Evolutionary conservation across 345 rosid species (phyloP).

Genomic region (Acer yangbiense): DNA sequence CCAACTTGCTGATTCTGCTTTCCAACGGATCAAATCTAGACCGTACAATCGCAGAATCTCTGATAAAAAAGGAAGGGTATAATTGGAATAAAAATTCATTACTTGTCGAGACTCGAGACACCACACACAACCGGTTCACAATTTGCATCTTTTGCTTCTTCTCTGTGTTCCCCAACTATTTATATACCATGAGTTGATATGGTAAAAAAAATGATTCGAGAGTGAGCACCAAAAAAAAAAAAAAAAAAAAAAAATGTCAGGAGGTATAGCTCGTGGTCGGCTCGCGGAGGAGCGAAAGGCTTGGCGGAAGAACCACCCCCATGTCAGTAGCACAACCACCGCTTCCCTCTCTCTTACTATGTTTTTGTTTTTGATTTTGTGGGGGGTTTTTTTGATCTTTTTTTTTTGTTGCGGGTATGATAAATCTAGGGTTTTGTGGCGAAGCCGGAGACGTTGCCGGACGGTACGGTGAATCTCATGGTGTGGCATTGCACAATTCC

Average conservation of each 20-base stretch:
- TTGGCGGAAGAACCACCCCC: slow-evolving; percentile 97
- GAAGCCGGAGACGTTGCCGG: slow-evolving; percentile 80
- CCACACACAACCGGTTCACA: background rate
- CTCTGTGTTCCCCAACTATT: background rate
- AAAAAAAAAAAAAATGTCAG: slow-evolving; percentile 51
- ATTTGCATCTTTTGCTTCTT: background rate
- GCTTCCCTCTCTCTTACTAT: background rate
- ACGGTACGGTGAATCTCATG: slow-evolving; percentile 90
- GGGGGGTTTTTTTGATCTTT: background rate
- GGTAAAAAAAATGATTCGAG: background rate
- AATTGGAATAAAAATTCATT: background rate
- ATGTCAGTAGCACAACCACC: slow-evolving; percentile 48
- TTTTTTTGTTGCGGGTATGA: background rate
- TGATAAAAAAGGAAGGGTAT: slow-evolving; percentile 6
- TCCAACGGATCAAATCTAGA: slow-evolving; percentile 20
- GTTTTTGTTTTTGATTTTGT: background rate
- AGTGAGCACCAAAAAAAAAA: background rate
- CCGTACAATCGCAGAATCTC: slow-evolving; percentile 20
- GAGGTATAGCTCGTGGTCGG: slow-evolving; percentile 94
- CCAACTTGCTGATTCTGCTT: background rate
- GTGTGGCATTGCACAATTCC: slow-evolving; percentile 97
- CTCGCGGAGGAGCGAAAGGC: slow-evolving; percentile 92
- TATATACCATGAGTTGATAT: background rate
- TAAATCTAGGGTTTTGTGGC: slow-evolving; percentile 91
- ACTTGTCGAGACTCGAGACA: background rate